phyloP scores from a whole-genome alignment of 2,329 filamentous ascomycete genomes.

The Xylariales sp. region DNA sequence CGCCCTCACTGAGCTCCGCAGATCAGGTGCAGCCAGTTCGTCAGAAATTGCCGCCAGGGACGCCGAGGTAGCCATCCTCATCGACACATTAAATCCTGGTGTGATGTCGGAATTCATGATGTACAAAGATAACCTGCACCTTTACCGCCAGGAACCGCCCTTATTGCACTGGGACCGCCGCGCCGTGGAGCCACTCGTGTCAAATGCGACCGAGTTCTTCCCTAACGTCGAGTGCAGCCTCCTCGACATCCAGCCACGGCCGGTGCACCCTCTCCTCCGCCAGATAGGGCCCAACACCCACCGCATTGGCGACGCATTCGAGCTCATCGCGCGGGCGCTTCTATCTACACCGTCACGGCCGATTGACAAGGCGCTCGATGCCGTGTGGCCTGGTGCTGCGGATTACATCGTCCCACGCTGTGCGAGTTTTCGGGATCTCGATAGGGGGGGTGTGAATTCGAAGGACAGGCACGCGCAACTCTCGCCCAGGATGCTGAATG shows the following conservation, averaged over 20 bases:
- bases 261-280: constrained; percentile 43
- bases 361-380: constrained; percentile 41
- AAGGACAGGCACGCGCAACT: constrained; percentile 36
- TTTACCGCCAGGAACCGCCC: constrained; percentile 44
- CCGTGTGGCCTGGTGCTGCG: constrained; percentile 55
- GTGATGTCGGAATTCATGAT: constrained; percentile 31
- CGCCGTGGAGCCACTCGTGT: constrained; percentile 62
- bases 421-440: constrained; percentile 43
- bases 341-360: constrained; percentile 28
- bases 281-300: constrained; percentile 35
- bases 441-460: constrained; percentile 38
- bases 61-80: constrained; percentile 6
- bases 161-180: constrained; percentile 66
- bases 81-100: constrained; percentile 25
- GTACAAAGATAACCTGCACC: constrained; percentile 49
- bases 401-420: constrained; percentile 48
- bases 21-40: constrained; percentile 11
- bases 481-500: constrained; percentile 43
- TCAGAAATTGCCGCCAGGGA: constrained; percentile 25
- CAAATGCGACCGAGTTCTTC: constrained; percentile 58
- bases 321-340: constrained; percentile 45
- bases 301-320: constrained; percentile 45
- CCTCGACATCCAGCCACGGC: constrained; percentile 62
- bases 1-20: constrained; percentile 12
- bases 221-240: constrained; percentile 55